A percentile compares a stretch with the other conserved stretches of the same genome.
Evolutionary conservation across 2,329 filamentous ascomycete genomes (phyloP).

Genomic region (Orbilia ellipsospora): DNA sequence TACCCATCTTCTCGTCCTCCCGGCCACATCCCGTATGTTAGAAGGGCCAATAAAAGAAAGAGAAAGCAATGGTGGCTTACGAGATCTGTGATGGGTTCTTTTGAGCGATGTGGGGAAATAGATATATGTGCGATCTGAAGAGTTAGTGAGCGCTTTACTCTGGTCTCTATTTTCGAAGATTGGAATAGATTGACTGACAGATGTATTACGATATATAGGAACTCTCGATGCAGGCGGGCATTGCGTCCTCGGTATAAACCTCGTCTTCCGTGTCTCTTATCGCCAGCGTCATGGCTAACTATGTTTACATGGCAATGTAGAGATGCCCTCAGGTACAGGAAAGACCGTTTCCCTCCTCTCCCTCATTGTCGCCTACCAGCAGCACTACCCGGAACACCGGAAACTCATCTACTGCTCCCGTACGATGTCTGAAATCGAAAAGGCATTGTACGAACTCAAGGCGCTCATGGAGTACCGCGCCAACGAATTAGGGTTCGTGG

Average conservation of each 20-base stretch:
- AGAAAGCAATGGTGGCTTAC: slow-evolving; percentile 58
- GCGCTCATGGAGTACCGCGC: slow-evolving; percentile 93
- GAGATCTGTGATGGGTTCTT: not conserved
- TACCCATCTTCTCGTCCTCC: slow-evolving; percentile 12
- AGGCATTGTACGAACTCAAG: slow-evolving; percentile 90
- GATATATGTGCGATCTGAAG: slow-evolving; percentile 86
- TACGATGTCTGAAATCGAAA: slow-evolving; percentile 99
- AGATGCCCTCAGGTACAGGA: slow-evolving; percentile 98
- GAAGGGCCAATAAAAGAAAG: not conserved
- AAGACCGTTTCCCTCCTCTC: slow-evolving; percentile 97
- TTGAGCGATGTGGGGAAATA: slow-evolving; percentile 59
- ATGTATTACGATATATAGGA: slow-evolving; percentile 60
- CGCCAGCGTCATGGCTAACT: not conserved
- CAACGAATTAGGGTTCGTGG: slow-evolving; percentile 85
- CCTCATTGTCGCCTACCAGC: slow-evolving; percentile 95
- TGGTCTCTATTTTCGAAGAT: not conserved
- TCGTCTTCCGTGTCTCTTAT: not conserved
- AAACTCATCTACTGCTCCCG: slow-evolving; percentile 99
- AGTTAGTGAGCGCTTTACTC: slow-evolving; percentile 61
- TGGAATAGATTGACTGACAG: slow-evolving; percentile 6
- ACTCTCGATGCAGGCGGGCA: slow-evolving; percentile 95
- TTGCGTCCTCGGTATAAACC: slow-evolving; percentile 74
- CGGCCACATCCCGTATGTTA: not conserved
- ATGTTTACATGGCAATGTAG: slow-evolving; percentile 61
- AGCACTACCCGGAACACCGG: slow-evolving; percentile 88